Conservation (phyloP, 805 yeast genomes). For the Groenewaldozyma tartarivorans region DNA sequence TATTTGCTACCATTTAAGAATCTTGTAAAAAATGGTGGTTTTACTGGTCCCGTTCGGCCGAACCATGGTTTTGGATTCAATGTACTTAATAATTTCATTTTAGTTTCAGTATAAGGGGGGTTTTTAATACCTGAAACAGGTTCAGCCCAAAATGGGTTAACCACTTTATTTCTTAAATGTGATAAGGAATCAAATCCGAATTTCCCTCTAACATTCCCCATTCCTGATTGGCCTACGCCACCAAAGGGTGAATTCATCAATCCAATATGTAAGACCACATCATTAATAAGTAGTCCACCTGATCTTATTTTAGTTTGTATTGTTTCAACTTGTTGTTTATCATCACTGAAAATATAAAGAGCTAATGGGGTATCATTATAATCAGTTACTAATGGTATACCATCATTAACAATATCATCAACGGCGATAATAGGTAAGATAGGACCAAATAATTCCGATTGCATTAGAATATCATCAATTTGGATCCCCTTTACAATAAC, state of each 20-base stretch:
- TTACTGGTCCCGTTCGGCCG: conserved; percentile 15
- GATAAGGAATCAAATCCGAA: conserved; percentile 64
- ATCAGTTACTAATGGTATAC: conserved; percentile 28
- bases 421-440: conserved; percentile 63
- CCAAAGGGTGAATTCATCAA: conserved; percentile 74
- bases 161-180: conserved; percentile 59
- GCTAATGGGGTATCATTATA: conserved; percentile 75
- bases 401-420: conserved; percentile 23
- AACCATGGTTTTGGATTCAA: conserved; percentile 11
- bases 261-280: conserved; percentile 61
- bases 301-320: conserved; percentile 52
- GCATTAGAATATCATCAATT: conserved; percentile 65
- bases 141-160: conserved; percentile 60
- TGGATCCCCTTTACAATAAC: conserved; percentile 54
- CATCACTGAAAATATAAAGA: conserved; percentile 52
- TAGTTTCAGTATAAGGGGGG: conserved; percentile 44
- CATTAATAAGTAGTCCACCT: conserved; percentile 66
- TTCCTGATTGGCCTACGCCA: conserved; percentile 79
- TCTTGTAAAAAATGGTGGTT: conserved; percentile 12
- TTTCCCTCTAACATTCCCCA: conserved; percentile 74
- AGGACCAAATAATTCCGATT: conserved; percentile 77
- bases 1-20: conserved; percentile 3
- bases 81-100: conserved; percentile 16
- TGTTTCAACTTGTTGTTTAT: conserved; percentile 37
- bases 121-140: conserved; percentile 48